Base-by-base conservation (phyloP, 2,329 filamentous ascomycete genomes). In the Monilinia polystroma region DNA sequence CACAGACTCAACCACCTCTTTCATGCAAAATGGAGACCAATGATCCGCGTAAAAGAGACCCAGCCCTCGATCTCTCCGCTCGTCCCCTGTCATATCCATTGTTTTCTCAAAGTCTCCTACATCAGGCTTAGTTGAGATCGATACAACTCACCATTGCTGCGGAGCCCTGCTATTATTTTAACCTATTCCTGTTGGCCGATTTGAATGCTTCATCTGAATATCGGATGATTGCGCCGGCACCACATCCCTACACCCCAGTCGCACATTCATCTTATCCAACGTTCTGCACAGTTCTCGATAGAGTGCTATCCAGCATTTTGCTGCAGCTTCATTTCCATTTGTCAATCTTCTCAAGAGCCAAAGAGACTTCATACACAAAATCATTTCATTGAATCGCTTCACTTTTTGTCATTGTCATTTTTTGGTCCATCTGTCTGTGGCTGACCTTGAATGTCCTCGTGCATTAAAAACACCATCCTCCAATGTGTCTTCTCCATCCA, bases 141-240 rank as follows among this genome's bases (percentile, higher is more conserved):
- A 71, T 72, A 72, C 73, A 73, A 68, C 69, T 74, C 71, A 73
- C 70, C 69, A 67, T 71, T 70, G 47, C 67, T 67, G 63, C 67
- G 62, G 60, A 65, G 69, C 70, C 67, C 67, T 71, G 69, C 64
- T 69, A 64, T 64, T 52, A 26, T 66, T 62, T 66, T 67, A 54
- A 64, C 66, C 58, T 66, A 47, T 65, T 69, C 68, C 67, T 68
- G 67, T 70, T 71, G 71, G 70, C 66, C 64, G 66, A 65, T 69
- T 69, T 52, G 69, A 68, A 66, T 74, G 71, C 72, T 71, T 73
- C 71, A 71, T 74, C 70, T 71, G 68, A 72, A 70, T 70, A 73
- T 75, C 74, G 74, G 73, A 75, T 74, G 73, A 75, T 72, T 73
- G 70, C 72, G 70, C 72, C 73, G 72, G 72, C 70, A 74, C 59